Evolutionary conservation across 2,329 filamentous ascomycete genomes (phyloP), one percentile per base, ranked within the genome.

Genomic region (Xylariaceae sp.): DNA sequence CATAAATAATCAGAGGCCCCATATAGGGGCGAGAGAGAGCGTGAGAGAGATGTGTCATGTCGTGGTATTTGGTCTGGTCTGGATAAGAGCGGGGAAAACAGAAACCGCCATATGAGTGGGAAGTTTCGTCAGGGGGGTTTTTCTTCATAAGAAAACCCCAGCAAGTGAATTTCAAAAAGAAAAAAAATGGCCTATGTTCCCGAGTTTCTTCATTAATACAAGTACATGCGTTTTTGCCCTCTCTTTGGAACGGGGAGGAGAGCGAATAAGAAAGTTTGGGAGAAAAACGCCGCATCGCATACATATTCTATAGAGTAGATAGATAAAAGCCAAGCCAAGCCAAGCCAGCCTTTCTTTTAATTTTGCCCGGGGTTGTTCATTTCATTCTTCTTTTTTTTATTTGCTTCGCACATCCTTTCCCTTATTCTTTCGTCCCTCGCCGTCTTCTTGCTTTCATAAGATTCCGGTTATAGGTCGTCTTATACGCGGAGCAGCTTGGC

Each of bases 401-500:
- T 50, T 60, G 37, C 11, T 13, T 42, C 37, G 37, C 56, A 51
- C 60, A 55, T n/a, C 34, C 35, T 42, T 56, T 7, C 34, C 18
- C 39, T 50, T 45, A 9, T 13, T 13, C 37, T 13, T 15, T 42
- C 34, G n/a, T 56, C 10, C 17, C 34, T 37, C 23, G 10, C 55
- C 44, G 11, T 51, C 58, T 35, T 18, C 58, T 37, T 42, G 9
- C 37, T 10, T 42, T 37, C 13, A 17, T 57, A 11, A 48, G 37
- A 51, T 56, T 51, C 30, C 4, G 37, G 11, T 53, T n/a, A 35
- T 30, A 13, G n/a, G 7, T 37, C 11, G 3, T 53, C 17, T 66
- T 70, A 73, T 64, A 72, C 69, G 56, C 68, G 66, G 73, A 99
- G 82, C 70, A 97, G 81, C 86, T 97, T 97, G 68, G 88, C 91